Base-by-base conservation (phyloP, 768 basidiomycete species). In the Mycena vitilis region DNA sequence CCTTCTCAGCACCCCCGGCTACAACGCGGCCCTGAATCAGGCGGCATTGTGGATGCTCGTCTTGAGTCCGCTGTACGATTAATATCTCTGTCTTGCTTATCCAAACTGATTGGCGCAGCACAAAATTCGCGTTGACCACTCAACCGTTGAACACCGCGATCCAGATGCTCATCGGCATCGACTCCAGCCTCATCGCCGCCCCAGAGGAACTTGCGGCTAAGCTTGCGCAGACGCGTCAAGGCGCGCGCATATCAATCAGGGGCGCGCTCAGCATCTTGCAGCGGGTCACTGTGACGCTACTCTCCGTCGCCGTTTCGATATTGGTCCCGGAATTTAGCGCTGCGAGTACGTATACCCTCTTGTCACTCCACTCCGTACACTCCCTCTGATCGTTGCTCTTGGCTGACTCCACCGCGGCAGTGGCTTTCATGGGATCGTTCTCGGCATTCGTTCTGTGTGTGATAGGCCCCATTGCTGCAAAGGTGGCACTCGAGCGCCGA, bases 351-450 rank as follows among this genome's bases (percentile, higher is more conserved):
- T 54, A 2, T 30, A 30, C 30, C 30, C 2, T n/a, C 45, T 22
- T 20, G 22, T 34, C 25, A 12, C 1, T 25, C 12, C 44, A 22
- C 5, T 18, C 22, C 4, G 4, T 18, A 5, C 5, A 3, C 30
- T 30, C 30, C 30, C 30, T 30, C 30, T 30, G 2, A 30, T 30
- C 5, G 30, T 30, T 30, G 30, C 3, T 22, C 34, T 34, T 57
- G 9, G 22, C 52, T 22, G 10, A 40, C 38, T 9, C 34, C 40
- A 3, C 34, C 45, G 4, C 36, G 10, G 15, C 44, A 71, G 70
- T 96, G 95, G 93, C 95, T 3, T 94, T 98, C 79, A 82, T 98
- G 56, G 96, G 96, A 6, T 91, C 94, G 20, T 95, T 96, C 79
- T 90, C 91, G 48, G 93, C 95, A 0, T 90, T 90, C 71, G 82